Base-by-base conservation (phyloP, 2,329 filamentous ascomycete genomes). In the Chaetomiaceae sp. region DNA sequence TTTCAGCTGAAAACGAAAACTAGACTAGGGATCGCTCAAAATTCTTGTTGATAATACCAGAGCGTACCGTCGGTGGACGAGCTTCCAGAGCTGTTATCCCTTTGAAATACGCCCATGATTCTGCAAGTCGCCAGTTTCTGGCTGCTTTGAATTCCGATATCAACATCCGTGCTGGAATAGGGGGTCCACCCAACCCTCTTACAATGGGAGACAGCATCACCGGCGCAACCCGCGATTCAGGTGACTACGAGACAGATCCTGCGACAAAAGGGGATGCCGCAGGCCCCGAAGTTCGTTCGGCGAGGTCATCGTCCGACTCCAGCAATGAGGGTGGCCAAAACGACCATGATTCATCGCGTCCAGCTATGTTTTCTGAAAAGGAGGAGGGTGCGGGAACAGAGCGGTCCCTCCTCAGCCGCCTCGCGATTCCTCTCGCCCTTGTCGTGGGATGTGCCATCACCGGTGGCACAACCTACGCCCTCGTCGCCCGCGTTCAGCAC, bases 401-500 rank as follows among this genome's bases (percentile, higher is more conserved):
- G 23, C 20, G n/a, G 20, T 16, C 29, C 30, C 38, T 37, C 6
- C 40, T 48, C 10, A 29, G 25, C 16, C 43, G 41, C 21, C 37
- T 56, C n/a, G 50, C 50, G 4, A 9, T 51, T 14, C 47, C 50
- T 16, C 13, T 56, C 32, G 46, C 37, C n/a, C n/a, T 56, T 34
- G 4, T 56, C 16, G 29, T 55, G 13, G 56, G 56, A 29, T 38
- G n/a, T 29, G 47, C 27, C 43, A 51, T 59, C 29, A 57, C 47
- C 32, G 57, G 44, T 23, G 54, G 57, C 20, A 51, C 46, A 10
- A 60, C 57, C 23, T 58, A 53, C 43, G 55, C 51, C 20, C 36
- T 62, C 1, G 55, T 57, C 21, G 21, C 38, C 4, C 56, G 51
- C 14, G 56, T 62, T 1, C 58, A 59, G 18, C 32, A 54, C 49